phyloP scores from a whole-genome alignment of 2,329 filamentous ascomycete genomes.

The Metarhizium sp. region DNA sequence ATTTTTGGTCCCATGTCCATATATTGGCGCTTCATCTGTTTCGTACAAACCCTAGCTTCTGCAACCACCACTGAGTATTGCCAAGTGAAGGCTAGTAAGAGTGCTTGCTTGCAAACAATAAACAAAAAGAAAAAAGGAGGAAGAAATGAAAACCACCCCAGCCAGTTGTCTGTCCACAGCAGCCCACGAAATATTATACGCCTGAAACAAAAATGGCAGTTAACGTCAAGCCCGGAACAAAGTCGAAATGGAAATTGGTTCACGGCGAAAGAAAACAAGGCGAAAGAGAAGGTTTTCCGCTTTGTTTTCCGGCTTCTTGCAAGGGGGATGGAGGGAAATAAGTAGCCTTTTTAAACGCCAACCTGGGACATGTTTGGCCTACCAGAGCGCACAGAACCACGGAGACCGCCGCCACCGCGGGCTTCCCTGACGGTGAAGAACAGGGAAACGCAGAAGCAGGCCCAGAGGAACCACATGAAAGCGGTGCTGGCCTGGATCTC shows the following conservation, averaged over 20 bases:
- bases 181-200: neutral
- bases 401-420: slow-evolving; percentile 33
- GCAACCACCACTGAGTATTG: no score
- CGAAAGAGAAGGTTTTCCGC: neutral
- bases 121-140: neutral
- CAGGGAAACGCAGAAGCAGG: slow-evolving; percentile 46
- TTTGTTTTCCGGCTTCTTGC: neutral
- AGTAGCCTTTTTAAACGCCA: slow-evolving; percentile 27
- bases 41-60: no score
- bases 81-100: no score
- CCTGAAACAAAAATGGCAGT: slow-evolving; percentile 3
- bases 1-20: neutral
- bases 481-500: slow-evolving; percentile 65
- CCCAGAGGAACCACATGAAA: slow-evolving; percentile 74
- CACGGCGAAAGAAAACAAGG: neutral
- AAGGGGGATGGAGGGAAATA: neutral
- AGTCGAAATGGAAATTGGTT: neutral
- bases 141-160: neutral
- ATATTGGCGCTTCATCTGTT: neutral
- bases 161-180: neutral
- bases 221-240: slow-evolving; percentile 1
- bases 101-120: no score
- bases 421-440: slow-evolving; percentile 46
- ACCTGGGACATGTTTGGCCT: slow-evolving; percentile 50
- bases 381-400: slow-evolving; percentile 30